Evolutionary conservation across 192 early-diverging fungal species (phyloP), one percentile per base, ranked within the genome.

Genomic region (Coemansia sp.): DNA sequence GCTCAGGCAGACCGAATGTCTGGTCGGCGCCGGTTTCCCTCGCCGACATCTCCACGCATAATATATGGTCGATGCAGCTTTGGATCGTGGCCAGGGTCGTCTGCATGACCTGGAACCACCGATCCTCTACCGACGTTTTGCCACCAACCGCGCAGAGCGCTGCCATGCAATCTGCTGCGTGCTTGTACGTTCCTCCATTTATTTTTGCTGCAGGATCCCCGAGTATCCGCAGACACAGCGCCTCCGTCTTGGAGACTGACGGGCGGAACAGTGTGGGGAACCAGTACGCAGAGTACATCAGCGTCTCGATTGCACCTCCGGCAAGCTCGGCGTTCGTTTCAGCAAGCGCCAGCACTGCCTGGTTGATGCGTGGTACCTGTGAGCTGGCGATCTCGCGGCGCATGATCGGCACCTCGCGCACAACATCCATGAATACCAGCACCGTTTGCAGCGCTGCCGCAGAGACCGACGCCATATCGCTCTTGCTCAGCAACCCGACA

Each of bases 261-360:
- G 82, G 77, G 5, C 82, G 73, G 60, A 79, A 79, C 52, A 76
- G 64, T 15, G 71, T 73, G 4, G 82, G 82, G 68, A 73, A 84
- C 76, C 77, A 84, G 60, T 64, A 64, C 5, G 74, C 76, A 12
- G 77, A 73, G 39, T 55, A 75, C 52, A 62, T 72, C 14, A 84
- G 73, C 41, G 71, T 36, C 10, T 79, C 73, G 10, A 84, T 59
- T 12, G 41, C 69, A 8, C 20, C 8, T 14, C 66, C 60, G 2
- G 62, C 66, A n/a, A 79, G 64, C 41, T 75, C 82, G 0, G 77
- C 4, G 61, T 53, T 71, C 48, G 79, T 79, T 4, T 84, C 82
- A 2, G 62, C 77, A 35, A 79, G 52, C 0, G 62, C 64, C 63
- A 84, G 23, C 18, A 84, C 63, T 0, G 67, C 73, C 68, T 73